phyloP scores from a whole-genome alignment of 163 green algal species.

The Scenedesmus sp. region DNA sequence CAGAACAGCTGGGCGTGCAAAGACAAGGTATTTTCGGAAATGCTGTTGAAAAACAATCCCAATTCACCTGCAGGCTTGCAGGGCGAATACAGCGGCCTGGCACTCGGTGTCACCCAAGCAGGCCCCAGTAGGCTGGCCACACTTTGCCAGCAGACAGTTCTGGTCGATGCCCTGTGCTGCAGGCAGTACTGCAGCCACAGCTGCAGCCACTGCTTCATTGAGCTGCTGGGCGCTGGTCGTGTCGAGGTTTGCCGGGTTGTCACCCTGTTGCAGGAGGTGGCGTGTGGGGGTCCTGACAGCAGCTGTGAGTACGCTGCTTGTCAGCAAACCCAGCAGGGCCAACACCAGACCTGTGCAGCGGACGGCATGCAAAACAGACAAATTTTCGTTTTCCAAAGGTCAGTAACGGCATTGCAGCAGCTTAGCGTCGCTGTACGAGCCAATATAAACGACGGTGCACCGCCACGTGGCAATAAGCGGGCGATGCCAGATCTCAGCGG shows the following conservation, averaged over 20 bases:
- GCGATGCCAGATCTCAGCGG: no score
- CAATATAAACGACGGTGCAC: no score
- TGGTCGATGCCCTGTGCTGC: neutral
- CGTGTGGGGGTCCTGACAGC: neutral
- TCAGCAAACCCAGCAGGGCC: neutral
- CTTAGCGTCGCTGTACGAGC: no score
- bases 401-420: no score
- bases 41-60: no score
- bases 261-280: neutral
- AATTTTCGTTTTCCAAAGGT: neutral
- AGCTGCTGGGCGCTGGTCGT: neutral
- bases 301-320: neutral
- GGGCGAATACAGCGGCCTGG: neutral
- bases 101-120: neutral
- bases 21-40: no score
- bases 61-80: neutral
- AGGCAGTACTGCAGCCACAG: neutral
- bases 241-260: neutral
- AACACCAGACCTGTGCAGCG: neutral
- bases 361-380: neutral
- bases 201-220: neutral
- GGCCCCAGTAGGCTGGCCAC: neutral
- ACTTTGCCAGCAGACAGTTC: neutral
- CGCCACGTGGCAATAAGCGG: no score
- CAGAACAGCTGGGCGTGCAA: no score